Evolutionary conservation across 2,329 filamentous ascomycete species (phyloP), one percentile per base, ranked within the genome.

Genomic region (Akanthomyces uredinophilus): DNA sequence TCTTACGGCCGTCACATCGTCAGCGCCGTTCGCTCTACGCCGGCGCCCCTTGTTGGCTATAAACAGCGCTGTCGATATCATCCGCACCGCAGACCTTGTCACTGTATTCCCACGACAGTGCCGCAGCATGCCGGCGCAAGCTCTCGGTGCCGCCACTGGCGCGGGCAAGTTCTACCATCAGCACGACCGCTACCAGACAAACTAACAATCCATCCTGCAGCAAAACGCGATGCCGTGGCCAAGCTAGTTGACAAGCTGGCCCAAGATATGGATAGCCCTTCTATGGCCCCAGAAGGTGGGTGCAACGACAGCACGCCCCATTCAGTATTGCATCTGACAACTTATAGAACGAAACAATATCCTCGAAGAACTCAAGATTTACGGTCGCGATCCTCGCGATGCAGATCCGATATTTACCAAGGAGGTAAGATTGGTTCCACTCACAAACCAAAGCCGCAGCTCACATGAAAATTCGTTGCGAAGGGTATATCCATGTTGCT

Each of bases 371-470:
- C 80, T 97, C 54, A 96, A 96, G 74, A 69, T 69, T 50, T 72
- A 68, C 66, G 74, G 92, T 7, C 87, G 92, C 64, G 87, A 89
- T 68, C 85, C 88, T 8, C 79, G 78, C 35, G 81, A 91, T 74
- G 87, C 92, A 32, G 89, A 89, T 63, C 89, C 91, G 1, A 94
- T 98, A 63, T 97, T 95, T 75, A 89, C 89, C n/a, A 83, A 85
- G 73, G 79, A 88, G 75, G 92, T 90, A 80, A 66, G 79, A 66
- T 6, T 59, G 43, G 18, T 50, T 27, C 47, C 43, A 8, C 27
- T 24, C 50, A 18, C 41, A n/a, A n/a, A 35, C 11, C 24, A 61
- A 18, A 24, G 29, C 47, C 44, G 35, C 20, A 22, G 35, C 46
- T 52, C 24, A 54, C 59, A 52, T 39, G 44, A 69, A 64, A 61